phyloP scores from a whole-genome alignment of 2,329 filamentous ascomycete genomes.

The Epicoccum sorghinum region DNA sequence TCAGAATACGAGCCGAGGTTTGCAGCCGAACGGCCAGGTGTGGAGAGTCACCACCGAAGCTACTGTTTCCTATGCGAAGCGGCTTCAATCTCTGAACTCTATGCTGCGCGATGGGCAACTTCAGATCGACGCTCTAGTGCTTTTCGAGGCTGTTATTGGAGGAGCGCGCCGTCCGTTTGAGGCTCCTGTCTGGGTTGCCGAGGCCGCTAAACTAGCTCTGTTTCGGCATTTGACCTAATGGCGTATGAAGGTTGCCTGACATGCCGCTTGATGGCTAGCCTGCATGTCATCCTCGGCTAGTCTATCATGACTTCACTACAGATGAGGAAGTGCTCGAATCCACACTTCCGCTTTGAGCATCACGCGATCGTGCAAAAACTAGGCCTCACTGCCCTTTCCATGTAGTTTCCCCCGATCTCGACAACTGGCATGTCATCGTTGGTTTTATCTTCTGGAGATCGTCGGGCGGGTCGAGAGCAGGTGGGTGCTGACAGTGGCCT shows the following conservation, averaged over 20 bases:
- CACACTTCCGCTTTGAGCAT: not conserved
- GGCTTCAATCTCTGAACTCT: not conserved
- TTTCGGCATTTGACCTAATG: not conserved
- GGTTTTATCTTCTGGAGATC: no score
- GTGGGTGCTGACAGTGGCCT: no score
- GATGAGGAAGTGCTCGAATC: not conserved
- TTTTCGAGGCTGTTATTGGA: not conserved
- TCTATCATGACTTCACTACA: conserved; percentile 1
- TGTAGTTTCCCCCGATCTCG: no score
- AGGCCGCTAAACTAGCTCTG: not conserved
- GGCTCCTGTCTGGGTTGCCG: not conserved
- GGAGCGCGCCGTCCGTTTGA: not conserved
- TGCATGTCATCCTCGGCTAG: not conserved
- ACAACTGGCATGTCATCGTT: no score
- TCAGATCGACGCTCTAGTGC: not conserved
- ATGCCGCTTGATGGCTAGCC: not conserved
- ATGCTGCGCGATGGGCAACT: not conserved
- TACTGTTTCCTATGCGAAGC: not conserved
- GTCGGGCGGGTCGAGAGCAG: no score
- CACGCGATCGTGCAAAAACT: not conserved
- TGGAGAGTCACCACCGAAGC: not conserved
- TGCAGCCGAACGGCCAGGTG: not conserved
- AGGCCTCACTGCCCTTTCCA: not conserved
- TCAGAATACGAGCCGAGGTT: not conserved
- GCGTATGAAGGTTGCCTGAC: not conserved